A percentile compares a stretch with the other conserved stretches of the same genome.
Conservation (phyloP, 2,329 filamentous ascomycete species). For the Rutstroemia sp. region DNA sequence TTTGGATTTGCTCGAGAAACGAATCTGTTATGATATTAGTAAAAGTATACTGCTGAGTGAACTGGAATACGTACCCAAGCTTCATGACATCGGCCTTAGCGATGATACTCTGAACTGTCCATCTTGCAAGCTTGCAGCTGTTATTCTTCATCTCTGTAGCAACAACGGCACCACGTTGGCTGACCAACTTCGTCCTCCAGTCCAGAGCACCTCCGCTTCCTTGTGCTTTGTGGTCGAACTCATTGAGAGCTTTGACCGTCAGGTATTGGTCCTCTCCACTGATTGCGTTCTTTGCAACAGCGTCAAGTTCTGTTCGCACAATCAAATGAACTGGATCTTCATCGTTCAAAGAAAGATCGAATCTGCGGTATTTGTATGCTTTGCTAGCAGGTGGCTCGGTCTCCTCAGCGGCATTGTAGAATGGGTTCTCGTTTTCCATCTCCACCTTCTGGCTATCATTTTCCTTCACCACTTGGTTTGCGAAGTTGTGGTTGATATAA, state of each 20-base stretch:
- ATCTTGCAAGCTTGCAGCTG: constrained; percentile 94
- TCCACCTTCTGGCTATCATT: constrained; percentile 69
- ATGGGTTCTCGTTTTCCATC: constrained; percentile 87
- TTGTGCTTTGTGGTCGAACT: constrained; percentile 97
- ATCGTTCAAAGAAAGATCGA: constrained; percentile 84
- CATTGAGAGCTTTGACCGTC: constrained; percentile 93
- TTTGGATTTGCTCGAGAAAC: constrained; percentile 92
- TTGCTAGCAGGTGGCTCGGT: constrained; percentile 91
- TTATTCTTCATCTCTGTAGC: constrained; percentile 99
- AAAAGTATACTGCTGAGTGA: not conserved
- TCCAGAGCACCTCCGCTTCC: constrained; percentile 91
- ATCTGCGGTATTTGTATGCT: constrained; percentile 96
- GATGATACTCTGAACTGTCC: constrained; percentile 95
- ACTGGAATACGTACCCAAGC: constrained; percentile 63
- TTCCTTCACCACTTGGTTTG: constrained; percentile 89
- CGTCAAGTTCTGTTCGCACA: constrained; percentile 91
- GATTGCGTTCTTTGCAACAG: constrained; percentile 90
- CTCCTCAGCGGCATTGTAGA: constrained; percentile 92
- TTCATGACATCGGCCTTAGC: constrained; percentile 99
- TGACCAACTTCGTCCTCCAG: constrained; percentile 92
- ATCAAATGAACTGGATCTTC: constrained; percentile 90
- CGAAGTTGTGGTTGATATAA: constrained; percentile 99
- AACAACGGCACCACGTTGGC: constrained; percentile 91
- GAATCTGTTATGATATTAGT: constrained; percentile 53
- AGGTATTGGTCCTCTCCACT: constrained; percentile 87